Evolutionary conservation across 768 basidiomycete species (phyloP).

Genomic region (Boletus subcaerulescens): DNA sequence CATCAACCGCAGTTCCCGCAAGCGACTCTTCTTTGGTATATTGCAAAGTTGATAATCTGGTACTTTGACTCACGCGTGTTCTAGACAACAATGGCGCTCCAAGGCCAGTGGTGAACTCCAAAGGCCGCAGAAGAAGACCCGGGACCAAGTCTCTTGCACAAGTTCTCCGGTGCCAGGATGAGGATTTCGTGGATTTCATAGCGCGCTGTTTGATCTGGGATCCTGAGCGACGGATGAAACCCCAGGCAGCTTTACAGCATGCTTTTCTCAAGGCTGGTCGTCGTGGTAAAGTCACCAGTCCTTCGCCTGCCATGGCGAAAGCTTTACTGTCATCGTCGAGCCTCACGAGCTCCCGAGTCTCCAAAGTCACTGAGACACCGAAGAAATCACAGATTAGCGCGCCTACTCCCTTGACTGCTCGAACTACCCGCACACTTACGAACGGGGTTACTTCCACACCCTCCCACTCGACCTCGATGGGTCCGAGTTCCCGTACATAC

Average conservation of each 20-base stretch:
- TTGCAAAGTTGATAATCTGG: background rate
- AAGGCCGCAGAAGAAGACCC: conserved; percentile 89
- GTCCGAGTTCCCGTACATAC: conserved; percentile 63
- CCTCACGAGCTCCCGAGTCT: conserved; percentile 45
- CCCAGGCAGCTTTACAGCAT: conserved; percentile 88
- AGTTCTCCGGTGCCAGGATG: conserved; percentile 89
- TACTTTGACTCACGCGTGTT: conserved; percentile 5
- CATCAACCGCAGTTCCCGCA: conserved; percentile 88
- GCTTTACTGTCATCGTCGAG: conserved; percentile 57
- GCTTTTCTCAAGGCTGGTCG: conserved; percentile 77
- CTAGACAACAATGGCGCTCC: conserved; percentile 92
- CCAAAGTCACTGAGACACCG: conserved; percentile 67
- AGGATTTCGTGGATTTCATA: conserved; percentile 95
- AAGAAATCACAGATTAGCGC: conserved; percentile 90
- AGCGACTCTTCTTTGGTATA: conserved; percentile 94
- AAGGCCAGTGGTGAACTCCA: conserved; percentile 92
- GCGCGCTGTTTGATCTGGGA: conserved; percentile 98
- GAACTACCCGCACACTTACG: conserved; percentile 53
- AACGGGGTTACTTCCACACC: conserved; percentile 59
- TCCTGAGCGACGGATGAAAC: conserved; percentile 93
- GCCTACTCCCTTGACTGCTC: conserved; percentile 83
- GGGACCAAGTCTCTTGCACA: conserved; percentile 87
- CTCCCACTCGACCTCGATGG: conserved; percentile 52
- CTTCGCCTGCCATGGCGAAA: conserved; percentile 47
- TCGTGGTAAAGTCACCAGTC: conserved; percentile 45